A percentile compares a stretch with the other conserved stretches of the same genome.
phyloP scores from a whole-genome alignment of 192 early-diverging fungal species.

The Rhizophagus sp. region DNA sequence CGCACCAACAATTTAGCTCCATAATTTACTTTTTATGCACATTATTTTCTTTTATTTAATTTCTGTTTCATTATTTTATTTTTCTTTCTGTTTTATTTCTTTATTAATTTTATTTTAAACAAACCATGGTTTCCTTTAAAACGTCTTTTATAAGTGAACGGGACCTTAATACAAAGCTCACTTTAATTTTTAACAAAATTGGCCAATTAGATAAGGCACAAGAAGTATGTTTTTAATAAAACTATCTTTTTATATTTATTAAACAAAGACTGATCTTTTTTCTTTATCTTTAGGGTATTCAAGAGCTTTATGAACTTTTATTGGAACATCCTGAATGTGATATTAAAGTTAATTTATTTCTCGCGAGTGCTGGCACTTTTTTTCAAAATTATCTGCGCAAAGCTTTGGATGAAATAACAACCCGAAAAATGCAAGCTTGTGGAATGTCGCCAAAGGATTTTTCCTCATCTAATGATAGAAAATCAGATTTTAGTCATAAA shows the following conservation, averaged over 20 bases:
- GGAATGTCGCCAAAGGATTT: constrained; percentile 16
- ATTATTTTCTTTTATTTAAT: too few species aligned
- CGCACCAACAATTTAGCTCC: not conserved
- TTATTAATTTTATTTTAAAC: not conserved
- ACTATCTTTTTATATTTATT: too few species aligned
- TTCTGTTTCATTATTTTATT: too few species aligned
- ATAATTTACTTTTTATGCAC: too few species aligned
- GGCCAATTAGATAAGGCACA: constrained; percentile 66
- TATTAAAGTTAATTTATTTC: constrained; percentile 57
- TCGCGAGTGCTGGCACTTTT: constrained; percentile 66
- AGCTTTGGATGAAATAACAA: constrained; percentile 47
- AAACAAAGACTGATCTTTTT: not conserved
- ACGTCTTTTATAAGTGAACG: constrained; percentile 38
- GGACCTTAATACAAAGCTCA: constrained; percentile 66
- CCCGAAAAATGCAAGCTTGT: constrained; percentile 12
- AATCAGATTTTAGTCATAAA: not conserved
- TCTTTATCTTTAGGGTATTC: constrained; percentile 55
- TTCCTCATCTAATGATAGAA: not conserved
- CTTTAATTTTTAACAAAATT: constrained; percentile 73
- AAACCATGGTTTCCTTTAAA: not conserved
- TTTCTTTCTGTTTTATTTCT: not conserved
- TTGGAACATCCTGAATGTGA: constrained; percentile 69
- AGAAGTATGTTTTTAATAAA: constrained; percentile 43
- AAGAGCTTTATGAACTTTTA: constrained; percentile 73
- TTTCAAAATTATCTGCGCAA: constrained; percentile 77